Evolutionary conservation across 2,329 filamentous ascomycete species (phyloP), one percentile per base, ranked within the genome.

Genomic region (Allantophomopsis cytisporea): DNA sequence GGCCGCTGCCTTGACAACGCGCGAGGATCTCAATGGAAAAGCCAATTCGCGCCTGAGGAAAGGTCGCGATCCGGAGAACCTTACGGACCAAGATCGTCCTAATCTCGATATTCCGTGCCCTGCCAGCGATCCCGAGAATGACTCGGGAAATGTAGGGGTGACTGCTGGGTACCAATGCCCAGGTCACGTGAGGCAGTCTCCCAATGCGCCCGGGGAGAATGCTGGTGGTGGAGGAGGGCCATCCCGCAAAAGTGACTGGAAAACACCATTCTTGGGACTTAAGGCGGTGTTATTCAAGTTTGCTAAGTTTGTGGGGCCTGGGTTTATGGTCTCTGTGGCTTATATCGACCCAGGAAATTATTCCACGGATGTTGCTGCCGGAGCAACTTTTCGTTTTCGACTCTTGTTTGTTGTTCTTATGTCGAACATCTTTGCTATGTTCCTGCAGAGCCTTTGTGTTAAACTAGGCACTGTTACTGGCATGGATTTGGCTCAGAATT

Each of bases 391-490:
- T 52, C 58, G 60, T 38, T 75, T 69, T 54, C 63, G 58, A 39
- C 58, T 74, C 28, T 60, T 75, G 3, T 74, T 73, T 57, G 63
- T 74, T 46, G 63, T 74, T 38, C 55, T 75, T 31, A 61, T 73
- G 53, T 71, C 69, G 30, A 75, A 74, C 51, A 54, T 74, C 41
- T 71, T 74, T 52, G 71, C 71, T 39, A 73, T 75, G 38, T 72
- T 72, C 50, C 53, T 75, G 35, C 71, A 75, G 48, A 65, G 65
- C 10, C 58, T 74, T 12, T 72, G 69, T 53, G 68, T 73, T 54
- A 72, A 73, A 48, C 57, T 74, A 32, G 69, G 54, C 8, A 71
- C 63, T 34, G 68, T 73, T 39, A 72, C 68, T 15, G 69, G 69
- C 6, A 51, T 71, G 39, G 69, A 71, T 45, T 52, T 73, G 17